Evolutionary conservation across 2,329 filamentous ascomycete species (phyloP).

Genomic region (Dactylellina drechsleri): DNA sequence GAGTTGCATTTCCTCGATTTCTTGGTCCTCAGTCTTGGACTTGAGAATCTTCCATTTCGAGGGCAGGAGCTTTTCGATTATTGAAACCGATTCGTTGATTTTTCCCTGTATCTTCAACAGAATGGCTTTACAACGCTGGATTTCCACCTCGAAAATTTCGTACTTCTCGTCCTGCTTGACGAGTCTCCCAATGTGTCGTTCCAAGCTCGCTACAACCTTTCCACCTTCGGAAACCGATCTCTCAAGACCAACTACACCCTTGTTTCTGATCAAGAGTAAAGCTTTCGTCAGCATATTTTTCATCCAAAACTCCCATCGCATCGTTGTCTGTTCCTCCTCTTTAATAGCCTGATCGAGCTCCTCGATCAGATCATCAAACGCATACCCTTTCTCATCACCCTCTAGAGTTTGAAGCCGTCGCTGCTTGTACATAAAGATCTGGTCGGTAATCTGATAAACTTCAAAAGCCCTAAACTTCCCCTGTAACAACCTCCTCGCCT

Average conservation of each 20-base stretch:
- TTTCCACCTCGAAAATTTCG: conserved; percentile 12
- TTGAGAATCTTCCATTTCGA: conserved; percentile 48
- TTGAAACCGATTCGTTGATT: conserved; percentile 32
- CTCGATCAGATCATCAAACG: conserved; percentile 48
- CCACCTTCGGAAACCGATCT: conserved; percentile 8
- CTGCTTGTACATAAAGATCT: conserved; percentile 41
- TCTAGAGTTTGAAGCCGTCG: conserved; percentile 23
- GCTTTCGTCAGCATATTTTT: conserved; percentile 40
- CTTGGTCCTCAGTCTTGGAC: conserved; percentile 15
- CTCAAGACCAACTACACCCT: conserved; percentile 18
- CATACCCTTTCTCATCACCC: conserved; percentile 30
- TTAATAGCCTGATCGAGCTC: conserved; percentile 27
- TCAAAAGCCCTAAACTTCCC: conserved; percentile 10
- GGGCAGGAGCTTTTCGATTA: conserved; percentile 37
- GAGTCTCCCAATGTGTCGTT: conserved; percentile 8
- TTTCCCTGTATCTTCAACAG: conserved; percentile 33
- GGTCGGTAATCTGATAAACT: conserved; percentile 24
- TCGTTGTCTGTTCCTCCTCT: conserved; percentile 3
- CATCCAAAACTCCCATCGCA: conserved; percentile 24
- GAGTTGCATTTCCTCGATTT: conserved; percentile 26
- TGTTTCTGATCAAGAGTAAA: conserved; percentile 23
- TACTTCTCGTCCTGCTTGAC: conserved; percentile 6
- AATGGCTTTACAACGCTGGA: conserved; percentile 19
- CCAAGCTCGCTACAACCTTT: conserved; percentile 2
- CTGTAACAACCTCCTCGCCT: conserved; percentile 24